Conservation (phyloP, 176 grass and related monocot species). For the Ensete ventricosum region DNA sequence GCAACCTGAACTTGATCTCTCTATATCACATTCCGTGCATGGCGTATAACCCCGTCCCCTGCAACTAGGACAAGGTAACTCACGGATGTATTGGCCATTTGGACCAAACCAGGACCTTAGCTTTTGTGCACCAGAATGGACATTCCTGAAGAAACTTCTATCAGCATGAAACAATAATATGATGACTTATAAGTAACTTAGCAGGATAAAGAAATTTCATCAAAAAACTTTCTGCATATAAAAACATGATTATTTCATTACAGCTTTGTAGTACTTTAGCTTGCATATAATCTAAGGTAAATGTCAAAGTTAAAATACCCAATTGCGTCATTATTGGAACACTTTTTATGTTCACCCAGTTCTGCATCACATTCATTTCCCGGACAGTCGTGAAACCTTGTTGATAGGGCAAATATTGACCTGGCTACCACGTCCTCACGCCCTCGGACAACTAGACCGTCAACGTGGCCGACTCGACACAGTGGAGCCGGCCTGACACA, state of each 20-base stretch:
- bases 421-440: no score
- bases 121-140: slow-evolving; percentile 32
- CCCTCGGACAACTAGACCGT: no score
- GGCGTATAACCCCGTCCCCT: slow-evolving; percentile 82
- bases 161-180: not conserved
- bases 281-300: not conserved
- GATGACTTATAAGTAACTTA: not conserved
- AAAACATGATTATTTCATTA: not conserved
- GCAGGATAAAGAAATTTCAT: not conserved
- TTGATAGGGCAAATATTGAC: no score
- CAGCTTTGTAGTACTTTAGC: not conserved
- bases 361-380: not conserved
- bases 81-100: slow-evolving; percentile 86
- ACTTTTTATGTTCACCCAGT: not conserved
- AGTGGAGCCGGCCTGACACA: no score
- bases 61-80: slow-evolving; percentile 80
- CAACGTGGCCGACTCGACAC: no score
- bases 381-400: not conserved
- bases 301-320: not conserved
- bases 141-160: slow-evolving; percentile 34
- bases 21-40: slow-evolving; percentile 66
- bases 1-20: slow-evolving; percentile 69
- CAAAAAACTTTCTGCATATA: not conserved
- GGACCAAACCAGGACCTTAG: slow-evolving; percentile 81
- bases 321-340: not conserved